Conservation (phyloP, 441 rosid species). For the Hura crepitans region DNA sequence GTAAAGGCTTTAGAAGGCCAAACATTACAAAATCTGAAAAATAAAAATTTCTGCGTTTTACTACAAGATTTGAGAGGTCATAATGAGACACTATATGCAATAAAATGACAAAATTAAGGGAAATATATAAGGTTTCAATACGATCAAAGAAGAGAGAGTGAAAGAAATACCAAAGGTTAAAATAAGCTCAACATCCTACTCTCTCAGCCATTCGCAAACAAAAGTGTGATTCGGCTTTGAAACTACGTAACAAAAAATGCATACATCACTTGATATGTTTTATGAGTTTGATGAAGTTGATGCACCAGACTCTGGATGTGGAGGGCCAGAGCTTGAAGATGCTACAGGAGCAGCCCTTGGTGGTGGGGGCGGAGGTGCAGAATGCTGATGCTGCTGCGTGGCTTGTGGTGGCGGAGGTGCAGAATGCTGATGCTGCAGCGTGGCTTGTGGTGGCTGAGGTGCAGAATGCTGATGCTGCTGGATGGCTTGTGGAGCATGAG, state of each 20-base stretch:
- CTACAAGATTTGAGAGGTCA: neutral
- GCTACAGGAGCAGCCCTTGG: conserved; percentile 36
- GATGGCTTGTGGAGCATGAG: conserved; percentile 36
- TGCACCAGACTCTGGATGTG: conserved; percentile 26
- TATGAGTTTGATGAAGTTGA: conserved; percentile 25
- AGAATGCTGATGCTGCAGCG: conserved; percentile 38
- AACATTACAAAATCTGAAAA: neutral
- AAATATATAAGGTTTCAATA: neutral
- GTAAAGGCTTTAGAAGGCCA: neutral
- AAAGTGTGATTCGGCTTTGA: neutral
- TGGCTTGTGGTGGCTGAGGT: conserved; percentile 31
- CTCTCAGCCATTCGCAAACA: neutral
- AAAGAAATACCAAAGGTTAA: neutral
- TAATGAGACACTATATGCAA: neutral
- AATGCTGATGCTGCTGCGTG: conserved; percentile 55
- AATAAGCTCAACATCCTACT: neutral
- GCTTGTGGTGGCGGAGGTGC: conserved; percentile 41
- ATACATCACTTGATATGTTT: conserved; percentile 4
- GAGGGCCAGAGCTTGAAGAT: conserved; percentile 27
- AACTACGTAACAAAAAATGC: neutral
- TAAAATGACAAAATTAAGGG: neutral
- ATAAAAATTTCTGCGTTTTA: neutral
- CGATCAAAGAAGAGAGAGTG: neutral
- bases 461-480: conserved; percentile 58
- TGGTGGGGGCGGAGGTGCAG: conserved; percentile 34